A percentile compares a stretch with the other conserved stretches of the same genome.
Conservation (phyloP, 495 filamentous ascomycete genomes). For the Aspergillus mulundensis region DNA sequence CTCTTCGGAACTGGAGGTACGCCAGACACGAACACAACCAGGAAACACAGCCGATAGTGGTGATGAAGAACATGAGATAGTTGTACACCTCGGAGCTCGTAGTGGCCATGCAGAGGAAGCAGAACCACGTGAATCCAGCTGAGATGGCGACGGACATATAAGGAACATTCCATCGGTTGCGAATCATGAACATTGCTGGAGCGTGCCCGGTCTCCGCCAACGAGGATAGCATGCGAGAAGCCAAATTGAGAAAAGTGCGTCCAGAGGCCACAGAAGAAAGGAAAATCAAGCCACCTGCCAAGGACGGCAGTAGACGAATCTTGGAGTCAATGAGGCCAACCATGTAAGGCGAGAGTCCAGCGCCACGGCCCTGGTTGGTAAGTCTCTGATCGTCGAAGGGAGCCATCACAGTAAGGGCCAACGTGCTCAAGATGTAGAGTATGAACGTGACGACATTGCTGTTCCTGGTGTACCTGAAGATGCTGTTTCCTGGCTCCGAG, state of each 20-base stretch:
- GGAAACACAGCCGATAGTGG: constrained; percentile 56
- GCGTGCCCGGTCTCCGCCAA: constrained; percentile 47
- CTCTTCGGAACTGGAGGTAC: constrained; percentile 54
- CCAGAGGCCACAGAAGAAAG: constrained; percentile 67
- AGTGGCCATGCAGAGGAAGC: constrained; percentile 31
- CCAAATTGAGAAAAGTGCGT: constrained; percentile 56
- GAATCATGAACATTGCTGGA: constrained; percentile 37
- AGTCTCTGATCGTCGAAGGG: constrained; percentile 51
- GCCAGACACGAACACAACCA: constrained; percentile 55
- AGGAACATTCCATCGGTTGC: constrained; percentile 44
- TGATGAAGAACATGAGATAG: constrained; percentile 58
- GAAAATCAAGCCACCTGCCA: constrained; percentile 67
- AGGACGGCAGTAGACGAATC: constrained; percentile 54
- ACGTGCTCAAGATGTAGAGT: constrained; percentile 58
- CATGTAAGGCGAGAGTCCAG: constrained; percentile 36
- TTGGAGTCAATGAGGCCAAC: constrained; percentile 40
- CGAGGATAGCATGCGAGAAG: constrained; percentile 48
- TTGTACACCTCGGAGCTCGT: constrained; percentile 32
- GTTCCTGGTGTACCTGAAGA: constrained; percentile 18
- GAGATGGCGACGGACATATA: constrained; percentile 39
- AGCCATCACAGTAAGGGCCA: constrained; percentile 54
- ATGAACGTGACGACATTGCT: constrained; percentile 38
- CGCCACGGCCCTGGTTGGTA: constrained; percentile 48
- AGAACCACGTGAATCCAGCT: constrained; percentile 34
- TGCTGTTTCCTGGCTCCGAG: constrained; percentile 27